phyloP scores from a whole-genome alignment of 2,329 filamentous ascomycete species.

The Lecanicillium sp. region DNA sequence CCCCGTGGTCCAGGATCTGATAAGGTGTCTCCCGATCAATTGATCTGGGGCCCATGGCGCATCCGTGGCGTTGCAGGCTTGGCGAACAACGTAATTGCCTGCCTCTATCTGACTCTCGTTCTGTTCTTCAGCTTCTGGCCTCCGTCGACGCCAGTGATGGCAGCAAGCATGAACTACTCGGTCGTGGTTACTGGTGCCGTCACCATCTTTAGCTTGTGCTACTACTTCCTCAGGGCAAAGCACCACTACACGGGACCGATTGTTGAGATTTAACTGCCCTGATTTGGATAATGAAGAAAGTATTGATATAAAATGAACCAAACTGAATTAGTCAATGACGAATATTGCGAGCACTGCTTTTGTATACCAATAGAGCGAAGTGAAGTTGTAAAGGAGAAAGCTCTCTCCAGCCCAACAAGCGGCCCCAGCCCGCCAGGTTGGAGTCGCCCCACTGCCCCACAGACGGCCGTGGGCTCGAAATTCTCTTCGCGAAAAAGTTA shows the following conservation, averaged over 20 bases:
- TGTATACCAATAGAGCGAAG: no score
- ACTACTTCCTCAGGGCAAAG: conserved; percentile 37
- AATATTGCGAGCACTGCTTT: no score
- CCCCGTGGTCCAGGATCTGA: not conserved
- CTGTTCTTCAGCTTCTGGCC: conserved; percentile 53
- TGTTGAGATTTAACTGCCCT: conserved; percentile 21
- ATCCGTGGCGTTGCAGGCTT: conserved; percentile 45
- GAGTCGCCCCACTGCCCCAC: no score
- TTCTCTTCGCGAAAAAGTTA: not conserved
- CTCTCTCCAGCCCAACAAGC: no score
- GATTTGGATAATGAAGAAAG: no score
- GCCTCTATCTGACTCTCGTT: conserved; percentile 45
- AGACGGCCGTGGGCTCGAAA: no score
- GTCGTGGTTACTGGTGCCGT: conserved; percentile 37
- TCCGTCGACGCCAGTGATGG: conserved; percentile 21
- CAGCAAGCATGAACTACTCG: conserved; percentile 41
- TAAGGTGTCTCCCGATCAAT: conserved; percentile 20
- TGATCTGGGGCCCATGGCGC: conserved; percentile 50
- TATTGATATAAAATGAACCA: no score
- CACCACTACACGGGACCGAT: conserved; percentile 42
- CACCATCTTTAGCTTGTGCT: conserved; percentile 39
- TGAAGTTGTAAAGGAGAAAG: no score
- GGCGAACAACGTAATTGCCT: conserved; percentile 50
- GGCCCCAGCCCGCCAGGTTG: no score
- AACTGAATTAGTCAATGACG: no score